Evolutionary conservation across 345 rosid genomes (phyloP), one percentile per base, ranked within the genome.

Genomic region (Isatis tinctoria): DNA sequence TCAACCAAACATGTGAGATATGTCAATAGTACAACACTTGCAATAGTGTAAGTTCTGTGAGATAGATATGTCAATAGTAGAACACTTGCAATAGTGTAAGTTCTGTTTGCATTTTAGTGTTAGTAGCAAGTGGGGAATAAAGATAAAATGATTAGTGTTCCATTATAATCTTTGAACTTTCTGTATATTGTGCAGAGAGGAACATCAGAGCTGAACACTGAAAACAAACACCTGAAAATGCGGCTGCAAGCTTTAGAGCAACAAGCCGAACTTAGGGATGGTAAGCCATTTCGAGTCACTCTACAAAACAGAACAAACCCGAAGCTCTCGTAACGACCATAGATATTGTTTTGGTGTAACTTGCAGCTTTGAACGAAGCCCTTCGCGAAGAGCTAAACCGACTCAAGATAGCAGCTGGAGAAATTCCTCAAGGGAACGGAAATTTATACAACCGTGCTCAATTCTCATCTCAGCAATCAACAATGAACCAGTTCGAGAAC

Each of bases 371-470:
- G 57, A 87, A 91, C 49, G 97, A 94, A 72, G 82, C 87, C 6
- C 70, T 91, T 75, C 85, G 85, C 71, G 97, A 87, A 32, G 98
- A 94, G 84, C 96, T 91, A 68, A 90, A 88, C 74, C 86, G 98
- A 79, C 96, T 94, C 52, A 94, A 87, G 80, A 85, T 87, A 71
- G 85, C 90, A 14, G 87, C 97, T 0, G 85, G 90, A 28, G 95
- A 91, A 79, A 72, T 84, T 51, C 87, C 92, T 36, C 79, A 83
- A 12, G 84, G 75, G 37, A 87, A 86, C 52, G 89, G 91, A 53
- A 86, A 79, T 54, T 85, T 89, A 48, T 91, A 77, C 68, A 78
- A 73, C 62, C 80, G 83, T 47, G 70, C 69, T 39, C 73, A 85
- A 47, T 87, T 70, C 79, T 68, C 85, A 4, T 16, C 83, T 53